Evolutionary conservation across 2,329 filamentous ascomycete species (phyloP).

Genomic region (Grosmannia huntii): DNA sequence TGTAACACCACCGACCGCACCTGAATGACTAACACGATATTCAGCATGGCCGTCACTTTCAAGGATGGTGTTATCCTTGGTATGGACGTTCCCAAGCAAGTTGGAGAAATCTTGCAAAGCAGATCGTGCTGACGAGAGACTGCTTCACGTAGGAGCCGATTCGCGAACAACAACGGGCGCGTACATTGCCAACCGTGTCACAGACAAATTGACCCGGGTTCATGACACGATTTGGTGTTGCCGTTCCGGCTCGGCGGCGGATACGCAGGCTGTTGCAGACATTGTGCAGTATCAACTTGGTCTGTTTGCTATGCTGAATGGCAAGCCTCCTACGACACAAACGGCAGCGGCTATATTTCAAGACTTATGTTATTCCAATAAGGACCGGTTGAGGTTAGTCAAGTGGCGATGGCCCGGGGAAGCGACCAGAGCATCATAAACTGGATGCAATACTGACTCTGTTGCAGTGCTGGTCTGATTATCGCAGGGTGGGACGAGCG

Average conservation of each 20-base stretch:
- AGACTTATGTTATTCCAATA: slow-evolving; percentile 96
- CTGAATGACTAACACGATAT: slow-evolving; percentile 5
- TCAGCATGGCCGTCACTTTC: slow-evolving; percentile 98
- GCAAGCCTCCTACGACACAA: slow-evolving; percentile 84
- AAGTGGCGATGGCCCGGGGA: no score
- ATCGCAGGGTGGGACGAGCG: slow-evolving; percentile 96
- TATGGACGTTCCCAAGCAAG: slow-evolving; percentile 17
- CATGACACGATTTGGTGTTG: slow-evolving; percentile 99
- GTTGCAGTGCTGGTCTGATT: slow-evolving; percentile 75
- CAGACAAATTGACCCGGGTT: slow-evolving; percentile 96
- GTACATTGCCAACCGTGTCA: slow-evolving; percentile 98
- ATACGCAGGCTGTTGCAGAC: slow-evolving; percentile 95
- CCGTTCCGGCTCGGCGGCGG: slow-evolving; percentile 90
- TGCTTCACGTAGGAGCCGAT: slow-evolving; percentile 56
- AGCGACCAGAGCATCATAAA: no score
- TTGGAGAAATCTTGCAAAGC: background rate
- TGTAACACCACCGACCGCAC: background rate
- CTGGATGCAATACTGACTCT: background rate
- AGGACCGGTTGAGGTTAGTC: slow-evolving; percentile 73
- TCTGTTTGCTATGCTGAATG: slow-evolving; percentile 81
- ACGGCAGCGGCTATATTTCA: slow-evolving; percentile 94
- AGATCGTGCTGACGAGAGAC: background rate
- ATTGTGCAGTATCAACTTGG: slow-evolving; percentile 95
- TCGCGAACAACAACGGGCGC: slow-evolving; percentile 94
- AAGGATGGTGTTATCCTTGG: slow-evolving; percentile 93